These are phyloP conservation scores for Pyrus hybrid DNA, from an alignment of 331 rosid species.

Conservation along the genomic window DNA sequence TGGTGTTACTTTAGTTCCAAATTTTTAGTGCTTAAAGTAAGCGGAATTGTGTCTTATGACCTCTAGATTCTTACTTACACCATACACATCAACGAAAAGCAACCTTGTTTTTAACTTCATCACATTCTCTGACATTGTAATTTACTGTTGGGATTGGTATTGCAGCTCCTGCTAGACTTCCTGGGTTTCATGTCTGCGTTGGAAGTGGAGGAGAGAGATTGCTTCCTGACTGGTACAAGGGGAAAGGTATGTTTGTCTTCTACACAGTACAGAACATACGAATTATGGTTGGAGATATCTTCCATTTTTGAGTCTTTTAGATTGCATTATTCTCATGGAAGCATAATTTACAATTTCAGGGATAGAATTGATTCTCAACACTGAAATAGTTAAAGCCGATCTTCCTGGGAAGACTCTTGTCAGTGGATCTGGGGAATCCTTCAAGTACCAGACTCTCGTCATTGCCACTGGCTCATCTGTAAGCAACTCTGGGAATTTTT, in stretches of 20 bases:
- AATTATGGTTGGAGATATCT: not conserved
- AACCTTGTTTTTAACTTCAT: not conserved
- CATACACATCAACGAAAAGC: not conserved
- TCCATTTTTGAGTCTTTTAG: not conserved
- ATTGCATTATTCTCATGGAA: slow-evolving; percentile 12
- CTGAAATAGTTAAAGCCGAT: slow-evolving; percentile 82
- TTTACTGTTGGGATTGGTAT: slow-evolving; percentile 2
- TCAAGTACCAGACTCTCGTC: slow-evolving; percentile 60
- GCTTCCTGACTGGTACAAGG: slow-evolving; percentile 82
- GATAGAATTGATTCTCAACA: slow-evolving; percentile 65
- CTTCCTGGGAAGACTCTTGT: slow-evolving; percentile 60
- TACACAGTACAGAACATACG: not conserved
- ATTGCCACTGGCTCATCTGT: slow-evolving; percentile 93
- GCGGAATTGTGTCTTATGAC: not conserved
- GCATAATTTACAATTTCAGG: slow-evolving; percentile 48
- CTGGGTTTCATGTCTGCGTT: slow-evolving; percentile 87
- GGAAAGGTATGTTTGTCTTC: slow-evolving; percentile 48
- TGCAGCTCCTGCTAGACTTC: slow-evolving; percentile 99
- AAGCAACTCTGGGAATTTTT: slow-evolving; percentile 21
- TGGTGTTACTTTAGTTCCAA: not conserved
- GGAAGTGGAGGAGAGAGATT: slow-evolving; percentile 98
- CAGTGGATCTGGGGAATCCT: slow-evolving; percentile 61
- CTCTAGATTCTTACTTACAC: not conserved
- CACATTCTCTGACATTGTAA: not conserved
- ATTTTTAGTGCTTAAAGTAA: not conserved